Conservation (phyloP, 768 basidiomycete genomes). For the Lactarius deliciosus region DNA sequence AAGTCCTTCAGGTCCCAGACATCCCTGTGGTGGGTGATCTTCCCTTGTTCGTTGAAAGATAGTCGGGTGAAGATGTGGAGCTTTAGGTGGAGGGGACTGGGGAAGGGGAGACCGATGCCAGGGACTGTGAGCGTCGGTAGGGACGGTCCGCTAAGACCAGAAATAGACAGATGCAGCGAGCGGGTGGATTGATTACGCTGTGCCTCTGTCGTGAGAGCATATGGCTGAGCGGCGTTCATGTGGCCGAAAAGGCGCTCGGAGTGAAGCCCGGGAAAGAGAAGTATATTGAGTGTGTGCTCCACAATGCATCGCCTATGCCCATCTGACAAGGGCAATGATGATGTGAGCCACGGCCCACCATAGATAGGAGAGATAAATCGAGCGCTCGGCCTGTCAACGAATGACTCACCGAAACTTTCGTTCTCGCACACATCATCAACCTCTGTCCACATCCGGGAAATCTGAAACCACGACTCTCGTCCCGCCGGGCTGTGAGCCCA, state of each 20-base stretch:
- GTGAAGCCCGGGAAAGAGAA: conserved; percentile 73
- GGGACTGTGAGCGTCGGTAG: conserved; percentile 55
- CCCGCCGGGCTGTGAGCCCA: conserved; percentile 39
- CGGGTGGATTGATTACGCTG: conserved; percentile 24
- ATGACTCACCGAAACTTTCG: conserved; percentile 68
- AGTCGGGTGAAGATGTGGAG: conserved; percentile 71
- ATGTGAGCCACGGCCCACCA: not conserved
- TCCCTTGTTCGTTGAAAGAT: conserved; percentile 80
- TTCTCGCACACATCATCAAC: conserved; percentile 73
- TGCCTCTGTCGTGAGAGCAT: conserved; percentile 25
- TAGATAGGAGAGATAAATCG: not conserved
- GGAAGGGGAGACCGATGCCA: conserved; percentile 63
- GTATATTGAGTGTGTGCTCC: conserved; percentile 76
- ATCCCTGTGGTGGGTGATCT: conserved; percentile 76
- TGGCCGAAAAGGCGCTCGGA: conserved; percentile 32
- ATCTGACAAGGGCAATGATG: conserved; percentile 43
- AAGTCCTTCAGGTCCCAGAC: conserved; percentile 81
- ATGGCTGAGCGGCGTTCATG: conserved; percentile 33
- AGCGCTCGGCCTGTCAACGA: not conserved
- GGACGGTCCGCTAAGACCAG: conserved; percentile 27
- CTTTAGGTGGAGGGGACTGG: conserved; percentile 73
- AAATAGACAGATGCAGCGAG: conserved; percentile 33
- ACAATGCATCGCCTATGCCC: conserved; percentile 72
- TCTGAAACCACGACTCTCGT: conserved; percentile 56
- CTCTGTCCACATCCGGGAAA: conserved; percentile 70